These are phyloP conservation scores for Corylus avellana DNA, from an alignment of 306 rosid genomes.

Conservation along the genomic window DNA sequence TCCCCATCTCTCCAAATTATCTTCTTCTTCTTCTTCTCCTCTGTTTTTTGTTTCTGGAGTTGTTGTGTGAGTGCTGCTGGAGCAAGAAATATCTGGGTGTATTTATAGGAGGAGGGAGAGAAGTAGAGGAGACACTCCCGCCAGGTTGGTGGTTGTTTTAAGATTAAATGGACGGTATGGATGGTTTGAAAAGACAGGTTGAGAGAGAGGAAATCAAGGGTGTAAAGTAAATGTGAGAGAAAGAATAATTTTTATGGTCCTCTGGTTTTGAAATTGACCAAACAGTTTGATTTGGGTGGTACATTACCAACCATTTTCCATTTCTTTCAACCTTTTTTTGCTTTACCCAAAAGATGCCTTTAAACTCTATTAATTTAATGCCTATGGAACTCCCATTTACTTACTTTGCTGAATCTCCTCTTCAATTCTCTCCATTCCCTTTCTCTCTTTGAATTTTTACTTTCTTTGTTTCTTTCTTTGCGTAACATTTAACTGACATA, in stretches of 20 bases:
- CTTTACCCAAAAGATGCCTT: conserved; percentile 43
- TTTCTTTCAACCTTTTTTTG: not conserved
- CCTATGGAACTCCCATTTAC: conserved; percentile 36
- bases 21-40: conserved; percentile 11
- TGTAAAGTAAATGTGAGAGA: conserved; percentile 35
- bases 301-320: conserved; percentile 27
- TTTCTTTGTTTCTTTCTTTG: too few species aligned
- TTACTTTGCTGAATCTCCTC: conserved; percentile 23
- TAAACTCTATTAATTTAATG: conserved; percentile 35
- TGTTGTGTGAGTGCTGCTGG: not conserved
- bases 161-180: conserved; percentile 47
- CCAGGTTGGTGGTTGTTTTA: conserved; percentile 8
- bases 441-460: too few species aligned
- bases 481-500: too few species aligned
- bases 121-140: not conserved
- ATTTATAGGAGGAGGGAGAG: conserved; percentile 43
- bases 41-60: not conserved
- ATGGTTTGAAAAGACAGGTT: conserved; percentile 41
- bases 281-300: not conserved
- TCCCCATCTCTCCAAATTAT: conserved; percentile 34
- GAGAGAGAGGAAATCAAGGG: conserved; percentile 28
- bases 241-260: conserved; percentile 50
- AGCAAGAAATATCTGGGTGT: conserved; percentile 14
- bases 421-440: too few species aligned
- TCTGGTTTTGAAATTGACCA: conserved; percentile 48